A percentile compares a stretch with the other conserved stretches of the same genome.
phyloP scores from a whole-genome alignment of 1,284 basidiomycete species.

The Malassezia equina region DNA sequence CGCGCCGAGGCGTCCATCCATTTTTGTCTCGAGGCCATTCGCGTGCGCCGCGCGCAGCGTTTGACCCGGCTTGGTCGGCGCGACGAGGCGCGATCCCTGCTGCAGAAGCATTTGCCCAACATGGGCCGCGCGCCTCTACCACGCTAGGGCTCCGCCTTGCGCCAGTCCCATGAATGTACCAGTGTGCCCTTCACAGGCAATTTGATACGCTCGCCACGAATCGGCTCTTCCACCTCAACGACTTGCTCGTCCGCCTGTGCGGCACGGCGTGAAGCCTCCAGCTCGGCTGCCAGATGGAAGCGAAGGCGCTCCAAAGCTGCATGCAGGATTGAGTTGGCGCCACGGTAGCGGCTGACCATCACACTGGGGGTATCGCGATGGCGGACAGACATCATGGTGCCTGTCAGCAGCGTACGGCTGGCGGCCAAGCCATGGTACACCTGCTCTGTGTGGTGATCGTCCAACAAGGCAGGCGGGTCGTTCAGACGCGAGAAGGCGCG shows the following conservation, averaged over 20 bases:
- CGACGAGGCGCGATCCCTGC: not conserved
- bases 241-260: slow-evolving; percentile 6
- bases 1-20: slow-evolving; percentile 63
- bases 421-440: slow-evolving; percentile 42
- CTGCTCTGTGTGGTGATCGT: slow-evolving; percentile 41
- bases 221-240: slow-evolving; percentile 16
- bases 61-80: slow-evolving; percentile 22
- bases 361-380: slow-evolving; percentile 26
- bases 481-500: slow-evolving; percentile 28
- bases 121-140: not conserved
- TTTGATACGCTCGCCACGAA: slow-evolving; percentile 17
- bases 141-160: slow-evolving; percentile 2
- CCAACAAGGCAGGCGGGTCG: slow-evolving; percentile 36
- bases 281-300: slow-evolving; percentile 13
- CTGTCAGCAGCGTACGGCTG: slow-evolving; percentile 31
- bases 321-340: slow-evolving; percentile 30
- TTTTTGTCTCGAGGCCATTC: slow-evolving; percentile 42
- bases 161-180: slow-evolving; percentile 18
- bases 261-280: slow-evolving; percentile 8
- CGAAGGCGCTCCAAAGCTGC: slow-evolving; percentile 24
- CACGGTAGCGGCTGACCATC: slow-evolving; percentile 24
- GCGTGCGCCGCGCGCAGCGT: slow-evolving; percentile 33
- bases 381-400: slow-evolving; percentile 22
- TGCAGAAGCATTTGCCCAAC: not conserved
- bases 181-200: slow-evolving; percentile 14